phyloP scores from a whole-genome alignment of 176 grass and related monocot genomes.

The Zoysia japonica region DNA sequence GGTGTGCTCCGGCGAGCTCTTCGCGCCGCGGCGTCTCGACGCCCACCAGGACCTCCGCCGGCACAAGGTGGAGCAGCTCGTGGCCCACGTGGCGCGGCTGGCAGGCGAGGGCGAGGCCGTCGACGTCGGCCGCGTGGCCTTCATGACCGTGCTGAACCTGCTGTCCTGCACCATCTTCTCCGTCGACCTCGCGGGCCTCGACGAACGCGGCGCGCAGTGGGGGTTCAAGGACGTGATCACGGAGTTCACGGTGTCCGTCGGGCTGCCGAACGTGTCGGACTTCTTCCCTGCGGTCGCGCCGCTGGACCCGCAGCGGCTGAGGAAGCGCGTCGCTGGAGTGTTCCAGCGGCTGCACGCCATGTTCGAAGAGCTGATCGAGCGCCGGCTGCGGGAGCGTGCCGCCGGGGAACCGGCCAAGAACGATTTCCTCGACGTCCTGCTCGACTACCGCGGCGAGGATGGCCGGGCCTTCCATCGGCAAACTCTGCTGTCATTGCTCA shows the following conservation, averaged over 20 bases:
- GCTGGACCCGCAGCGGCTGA: constrained; percentile 51
- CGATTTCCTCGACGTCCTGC: constrained; percentile 48
- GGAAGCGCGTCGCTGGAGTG: not conserved
- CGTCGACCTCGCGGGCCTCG: constrained; percentile 37
- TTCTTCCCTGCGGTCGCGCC: constrained; percentile 50
- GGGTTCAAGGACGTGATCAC: constrained; percentile 36
- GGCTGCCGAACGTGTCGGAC: constrained; percentile 47
- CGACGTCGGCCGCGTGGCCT: constrained; percentile 31
- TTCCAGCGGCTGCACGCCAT: constrained; percentile 30
- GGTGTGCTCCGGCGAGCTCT: constrained; percentile 47
- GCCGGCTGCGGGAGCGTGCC: not conserved
- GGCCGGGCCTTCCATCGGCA: constrained; percentile 22
- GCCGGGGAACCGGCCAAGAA: constrained; percentile 15
- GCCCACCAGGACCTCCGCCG: constrained; percentile 11
- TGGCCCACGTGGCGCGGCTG: constrained; percentile 10
- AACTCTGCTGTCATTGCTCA: constrained; percentile 21
- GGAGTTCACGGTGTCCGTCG: constrained; percentile 16
- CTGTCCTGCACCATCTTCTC: constrained; percentile 56
- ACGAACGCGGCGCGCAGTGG: constrained; percentile 29
- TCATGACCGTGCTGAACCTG: constrained; percentile 44
- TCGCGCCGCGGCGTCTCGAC: constrained; percentile 36
- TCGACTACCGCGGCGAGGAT: constrained; percentile 34
- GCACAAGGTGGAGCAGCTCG: constrained; percentile 35
- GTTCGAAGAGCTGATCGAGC: constrained; percentile 52
- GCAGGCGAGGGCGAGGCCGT: not conserved